Conservation (phyloP, 2,329 filamentous ascomycete genomes). For the Aspergillus amoenus region DNA sequence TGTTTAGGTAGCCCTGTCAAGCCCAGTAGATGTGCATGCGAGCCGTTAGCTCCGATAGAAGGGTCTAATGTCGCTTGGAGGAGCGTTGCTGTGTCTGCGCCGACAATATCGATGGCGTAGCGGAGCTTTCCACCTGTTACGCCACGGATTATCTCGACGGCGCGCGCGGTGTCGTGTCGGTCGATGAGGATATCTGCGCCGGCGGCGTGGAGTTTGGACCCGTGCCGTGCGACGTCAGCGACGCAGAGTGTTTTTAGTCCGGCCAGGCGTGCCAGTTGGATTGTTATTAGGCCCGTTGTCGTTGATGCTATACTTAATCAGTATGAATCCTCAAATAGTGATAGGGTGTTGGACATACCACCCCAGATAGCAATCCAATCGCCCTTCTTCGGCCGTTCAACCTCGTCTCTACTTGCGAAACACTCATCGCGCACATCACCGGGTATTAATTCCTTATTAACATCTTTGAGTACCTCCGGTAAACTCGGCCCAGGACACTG, state of each 20-base stretch:
- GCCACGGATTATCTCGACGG: slow-evolving; percentile 62
- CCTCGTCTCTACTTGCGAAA: slow-evolving; percentile 52
- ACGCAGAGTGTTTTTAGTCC: slow-evolving; percentile 66
- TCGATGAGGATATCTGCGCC: slow-evolving; percentile 68
- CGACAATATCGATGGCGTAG: slow-evolving; percentile 69
- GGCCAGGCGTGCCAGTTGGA: slow-evolving; percentile 67
- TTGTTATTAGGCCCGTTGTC: slow-evolving; percentile 65
- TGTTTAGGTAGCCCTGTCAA: slow-evolving; percentile 66
- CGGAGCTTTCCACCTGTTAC: slow-evolving; percentile 59
- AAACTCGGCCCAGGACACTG: slow-evolving; percentile 60
- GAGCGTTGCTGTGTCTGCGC: slow-evolving; percentile 61
- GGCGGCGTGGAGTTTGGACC: slow-evolving; percentile 54
- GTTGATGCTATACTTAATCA: slow-evolving; percentile 53
- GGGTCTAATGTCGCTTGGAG: slow-evolving; percentile 55
- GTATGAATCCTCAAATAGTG: no score
- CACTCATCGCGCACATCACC: slow-evolving; percentile 64
- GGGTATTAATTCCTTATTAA: slow-evolving; percentile 54
- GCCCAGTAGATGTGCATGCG: slow-evolving; percentile 61
- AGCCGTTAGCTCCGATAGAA: slow-evolving; percentile 11
- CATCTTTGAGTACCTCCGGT: slow-evolving; percentile 48
- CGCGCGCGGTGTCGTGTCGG: slow-evolving; percentile 64
- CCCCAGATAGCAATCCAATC: slow-evolving; percentile 77
- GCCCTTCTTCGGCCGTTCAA: slow-evolving; percentile 57
- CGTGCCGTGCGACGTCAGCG: slow-evolving; percentile 67
- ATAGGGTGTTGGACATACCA: slow-evolving; percentile 43